These are phyloP conservation scores for Neonectria neomacrospora DNA, from an alignment of 2,329 filamentous ascomycete species.

Conservation along the genomic window DNA sequence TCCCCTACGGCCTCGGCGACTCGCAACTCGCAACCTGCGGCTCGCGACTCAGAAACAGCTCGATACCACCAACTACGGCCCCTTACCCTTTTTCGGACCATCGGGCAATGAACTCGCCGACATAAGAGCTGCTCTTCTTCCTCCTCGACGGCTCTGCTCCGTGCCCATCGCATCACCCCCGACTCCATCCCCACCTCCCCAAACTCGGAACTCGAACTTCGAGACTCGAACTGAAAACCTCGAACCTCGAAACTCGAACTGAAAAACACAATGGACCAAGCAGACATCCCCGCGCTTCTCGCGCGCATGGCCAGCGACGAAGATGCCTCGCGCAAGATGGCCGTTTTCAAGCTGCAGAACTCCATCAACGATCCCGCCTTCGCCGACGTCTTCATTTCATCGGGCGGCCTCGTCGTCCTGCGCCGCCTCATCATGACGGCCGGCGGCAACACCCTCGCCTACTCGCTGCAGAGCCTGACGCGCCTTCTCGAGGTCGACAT, in stretches of 20 bases:
- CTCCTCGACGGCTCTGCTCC: not conserved
- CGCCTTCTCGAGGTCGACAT: slow-evolving; percentile 94
- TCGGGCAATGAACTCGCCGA: slow-evolving; percentile 8
- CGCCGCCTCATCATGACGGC: slow-evolving; percentile 85
- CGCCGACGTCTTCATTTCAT: slow-evolving; percentile 93
- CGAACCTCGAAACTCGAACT: slow-evolving; percentile 1
- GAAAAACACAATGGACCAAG: slow-evolving; percentile 66
- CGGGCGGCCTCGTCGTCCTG: slow-evolving; percentile 84
- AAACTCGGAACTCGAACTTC: not conserved
- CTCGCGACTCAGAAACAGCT: slow-evolving; percentile 3
- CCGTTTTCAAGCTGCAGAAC: slow-evolving; percentile 96
- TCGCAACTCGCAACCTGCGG: not conserved
- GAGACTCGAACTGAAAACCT: no score
- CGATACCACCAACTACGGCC: not conserved
- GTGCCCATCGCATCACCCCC: not conserved
- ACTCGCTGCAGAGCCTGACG: slow-evolving; percentile 89
- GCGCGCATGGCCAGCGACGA: slow-evolving; percentile 75
- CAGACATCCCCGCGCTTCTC: slow-evolving; percentile 73
- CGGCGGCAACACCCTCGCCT: slow-evolving; percentile 93
- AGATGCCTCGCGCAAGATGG: slow-evolving; percentile 97
- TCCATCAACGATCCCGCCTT: slow-evolving; percentile 97
- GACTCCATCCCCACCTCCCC: not conserved
- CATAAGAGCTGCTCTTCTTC: slow-evolving; percentile 6
- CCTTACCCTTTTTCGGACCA: not conserved
- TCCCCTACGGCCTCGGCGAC: slow-evolving; percentile 6